These are phyloP conservation scores for Pulveroboletus sp. DNA, from an alignment of 768 basidiomycete species.

Conservation along the genomic window DNA sequence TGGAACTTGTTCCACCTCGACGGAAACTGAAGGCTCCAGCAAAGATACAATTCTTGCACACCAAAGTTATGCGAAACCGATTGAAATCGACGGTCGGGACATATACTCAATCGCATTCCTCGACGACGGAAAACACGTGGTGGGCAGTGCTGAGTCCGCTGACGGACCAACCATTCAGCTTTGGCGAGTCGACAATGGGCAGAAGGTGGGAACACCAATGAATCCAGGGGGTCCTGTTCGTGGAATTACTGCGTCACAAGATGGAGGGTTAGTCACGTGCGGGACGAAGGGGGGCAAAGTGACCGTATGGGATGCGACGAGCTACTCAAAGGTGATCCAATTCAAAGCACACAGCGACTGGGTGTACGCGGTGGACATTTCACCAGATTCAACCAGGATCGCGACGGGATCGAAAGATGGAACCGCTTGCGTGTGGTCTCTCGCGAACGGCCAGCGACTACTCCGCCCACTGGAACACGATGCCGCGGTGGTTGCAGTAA, in stretches of 20 bases:
- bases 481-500: neutral
- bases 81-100: too few relatives aligned
- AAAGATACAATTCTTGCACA: too few relatives aligned
- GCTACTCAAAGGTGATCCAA: neutral
- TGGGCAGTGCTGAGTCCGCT: too few relatives aligned
- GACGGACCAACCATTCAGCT: too few relatives aligned
- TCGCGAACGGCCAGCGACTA: neutral
- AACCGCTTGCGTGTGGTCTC: neutral
- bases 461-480: neutral
- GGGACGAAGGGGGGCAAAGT: neutral
- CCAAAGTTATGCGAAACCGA: too few relatives aligned
- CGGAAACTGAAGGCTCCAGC: too few relatives aligned
- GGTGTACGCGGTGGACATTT: neutral
- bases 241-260: neutral
- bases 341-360: neutral
- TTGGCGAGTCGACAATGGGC: too few relatives aligned
- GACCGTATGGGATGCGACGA: neutral
- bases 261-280: neutral
- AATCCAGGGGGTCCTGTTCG: neutral
- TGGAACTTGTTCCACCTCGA: too few relatives aligned
- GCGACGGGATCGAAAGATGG: neutral
- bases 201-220: too few relatives aligned
- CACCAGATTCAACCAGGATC: neutral
- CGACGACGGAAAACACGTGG: too few relatives aligned
- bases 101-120: too few relatives aligned